These are phyloP conservation scores for Aureobasidium sp. DNA, from an alignment of 2,329 filamentous ascomycete species.

Conservation along the genomic window DNA sequence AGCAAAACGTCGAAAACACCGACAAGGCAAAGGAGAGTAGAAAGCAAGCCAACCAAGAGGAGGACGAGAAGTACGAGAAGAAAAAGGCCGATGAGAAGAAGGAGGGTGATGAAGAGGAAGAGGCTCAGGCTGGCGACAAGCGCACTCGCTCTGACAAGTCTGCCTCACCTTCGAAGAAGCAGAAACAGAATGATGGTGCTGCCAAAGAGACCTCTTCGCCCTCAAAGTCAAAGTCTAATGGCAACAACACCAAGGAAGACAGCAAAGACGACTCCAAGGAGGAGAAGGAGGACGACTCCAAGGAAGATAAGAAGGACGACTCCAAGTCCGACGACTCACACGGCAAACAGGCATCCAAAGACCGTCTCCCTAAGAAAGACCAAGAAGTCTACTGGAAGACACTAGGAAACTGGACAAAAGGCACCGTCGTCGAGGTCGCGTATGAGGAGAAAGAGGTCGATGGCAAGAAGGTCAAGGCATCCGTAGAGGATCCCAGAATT, in stretches of 20 bases:
- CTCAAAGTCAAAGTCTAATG: constrained; percentile 1
- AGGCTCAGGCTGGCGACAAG: constrained; percentile 21
- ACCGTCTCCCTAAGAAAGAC: constrained; percentile 35
- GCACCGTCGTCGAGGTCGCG: constrained; percentile 37
- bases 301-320: constrained; percentile 10
- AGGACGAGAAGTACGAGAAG: constrained; percentile 22
- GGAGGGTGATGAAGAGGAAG: constrained; percentile 17
- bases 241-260: constrained; percentile 15
- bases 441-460: constrained; percentile 36
- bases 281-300: constrained; percentile 12
- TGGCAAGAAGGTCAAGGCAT: constrained; percentile 37
- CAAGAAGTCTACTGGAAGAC: constrained; percentile 38
- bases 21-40: constrained; percentile 35
- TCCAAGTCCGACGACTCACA: constrained; percentile 20
- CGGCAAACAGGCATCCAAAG: constrained; percentile 26
- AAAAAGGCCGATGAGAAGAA: constrained; percentile 20
- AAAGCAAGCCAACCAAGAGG: constrained; percentile 31
- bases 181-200: constrained; percentile 26
- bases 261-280: constrained; percentile 11
- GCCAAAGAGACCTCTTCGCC: constrained; percentile 18
- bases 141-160: constrained; percentile 22
- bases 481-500: constrained; percentile 37
- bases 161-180: constrained; percentile 28
- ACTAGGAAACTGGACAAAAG: constrained; percentile 34
- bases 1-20: constrained; percentile 41